Percentiles rank a stretch among this genome's conserved stretches.
These are phyloP conservation scores for Spathaspora girioi DNA, from an alignment of 805 yeast genomes.

Conservation along the genomic window DNA sequence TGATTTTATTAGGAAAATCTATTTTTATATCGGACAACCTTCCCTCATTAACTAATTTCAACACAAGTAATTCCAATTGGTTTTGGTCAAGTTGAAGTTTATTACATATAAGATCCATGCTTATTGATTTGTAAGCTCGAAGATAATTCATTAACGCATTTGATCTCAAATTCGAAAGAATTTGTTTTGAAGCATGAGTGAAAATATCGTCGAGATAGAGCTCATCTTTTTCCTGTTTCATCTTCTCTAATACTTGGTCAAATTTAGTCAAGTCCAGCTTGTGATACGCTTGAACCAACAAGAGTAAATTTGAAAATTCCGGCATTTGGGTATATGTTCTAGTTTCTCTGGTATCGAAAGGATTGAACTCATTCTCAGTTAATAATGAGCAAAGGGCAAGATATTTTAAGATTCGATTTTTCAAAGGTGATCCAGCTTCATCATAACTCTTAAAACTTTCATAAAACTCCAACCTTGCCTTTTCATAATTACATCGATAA, in stretches of 20 bases:
- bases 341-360: slow-evolving; percentile 72
- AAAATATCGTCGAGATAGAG: slow-evolving; percentile 30
- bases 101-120: slow-evolving; percentile 22
- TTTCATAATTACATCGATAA: slow-evolving; percentile 54
- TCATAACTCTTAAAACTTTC: slow-evolving; percentile 42
- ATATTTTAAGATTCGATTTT: slow-evolving; percentile 57
- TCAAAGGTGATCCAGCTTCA: slow-evolving; percentile 42
- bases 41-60: slow-evolving; percentile 28
- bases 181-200: slow-evolving; percentile 19
- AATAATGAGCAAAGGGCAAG: slow-evolving; percentile 59
- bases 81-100: slow-evolving; percentile 16
- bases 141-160: slow-evolving; percentile 26
- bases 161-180: slow-evolving; percentile 27
- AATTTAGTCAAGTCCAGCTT: slow-evolving; percentile 22
- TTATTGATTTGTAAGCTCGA: slow-evolving; percentile 26
- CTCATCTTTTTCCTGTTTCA: slow-evolving; percentile 17
- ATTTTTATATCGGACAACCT: slow-evolving; percentile 22
- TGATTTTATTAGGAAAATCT: slow-evolving; percentile 22
- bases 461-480: slow-evolving; percentile 61
- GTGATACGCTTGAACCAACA: slow-evolving; percentile 28
- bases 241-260: slow-evolving; percentile 10
- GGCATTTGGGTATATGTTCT: slow-evolving; percentile 41
- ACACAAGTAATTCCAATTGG: slow-evolving; percentile 24
- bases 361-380: slow-evolving; percentile 63
- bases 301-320: slow-evolving; percentile 25